These are phyloP conservation scores for Naganishia liquefaciens DNA, from an alignment of 1,284 basidiomycete species.

Conservation along the genomic window DNA sequence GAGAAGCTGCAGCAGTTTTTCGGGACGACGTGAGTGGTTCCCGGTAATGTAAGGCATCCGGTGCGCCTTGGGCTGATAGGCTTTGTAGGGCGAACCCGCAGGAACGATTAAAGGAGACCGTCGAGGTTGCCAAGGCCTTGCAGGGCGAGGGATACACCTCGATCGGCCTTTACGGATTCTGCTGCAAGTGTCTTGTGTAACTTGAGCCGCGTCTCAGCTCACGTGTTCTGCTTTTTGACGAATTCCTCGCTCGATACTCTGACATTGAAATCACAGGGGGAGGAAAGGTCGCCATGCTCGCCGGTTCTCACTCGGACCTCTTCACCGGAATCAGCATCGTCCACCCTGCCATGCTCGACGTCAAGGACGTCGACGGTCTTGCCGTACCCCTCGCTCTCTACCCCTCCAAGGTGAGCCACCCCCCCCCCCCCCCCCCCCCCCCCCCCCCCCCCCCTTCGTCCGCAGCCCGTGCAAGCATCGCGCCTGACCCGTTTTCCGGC, in stretches of 20 bases:
- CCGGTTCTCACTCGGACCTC: conserved; percentile 25
- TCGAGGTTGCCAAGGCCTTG: conserved; percentile 16
- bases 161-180: conserved; percentile 32
- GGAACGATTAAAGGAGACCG: conserved; percentile 22
- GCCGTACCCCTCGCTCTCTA: conserved; percentile 30
- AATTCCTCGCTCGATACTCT: background rate
- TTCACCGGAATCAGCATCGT: conserved; percentile 30
- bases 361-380: conserved; percentile 29
- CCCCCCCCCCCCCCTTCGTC: too few relatives aligned
- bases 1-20: conserved; percentile 33
- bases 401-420: conserved; percentile 29
- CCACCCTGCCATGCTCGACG: conserved; percentile 33
- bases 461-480: too few relatives aligned
- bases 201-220: background rate
- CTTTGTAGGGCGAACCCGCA: conserved; percentile 13
- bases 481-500: background rate
- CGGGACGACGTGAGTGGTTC: conserved; percentile 26
- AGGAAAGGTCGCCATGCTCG: conserved; percentile 31
- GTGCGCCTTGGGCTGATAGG: background rate
- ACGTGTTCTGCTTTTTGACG: background rate
- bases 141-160: conserved; percentile 26
- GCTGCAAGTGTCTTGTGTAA: conserved; percentile 10
- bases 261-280: conserved; percentile 16
- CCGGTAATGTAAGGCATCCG: background rate
- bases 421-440: background rate